Percentiles rank a stretch among this genome's conserved stretches.
Conservation (phyloP, 1,284 basidiomycete genomes). For the Ustilago curta region DNA sequence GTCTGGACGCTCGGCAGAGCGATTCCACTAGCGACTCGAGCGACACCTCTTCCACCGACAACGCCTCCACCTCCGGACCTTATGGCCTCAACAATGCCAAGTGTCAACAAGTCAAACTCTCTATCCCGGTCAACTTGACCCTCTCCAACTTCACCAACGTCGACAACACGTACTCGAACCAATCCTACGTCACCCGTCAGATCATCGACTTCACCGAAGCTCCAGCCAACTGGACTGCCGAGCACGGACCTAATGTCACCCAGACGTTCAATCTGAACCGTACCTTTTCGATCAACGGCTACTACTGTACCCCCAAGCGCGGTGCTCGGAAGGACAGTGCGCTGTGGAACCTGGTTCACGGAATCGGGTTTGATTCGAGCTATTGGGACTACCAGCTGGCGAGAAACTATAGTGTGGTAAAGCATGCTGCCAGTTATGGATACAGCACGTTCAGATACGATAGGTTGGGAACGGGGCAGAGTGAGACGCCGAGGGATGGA, state of each 20-base stretch:
- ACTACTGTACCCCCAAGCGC: conserved; percentile 42
- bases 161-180: conserved; percentile 39
- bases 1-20: conserved; percentile 14
- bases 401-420: conserved; percentile 42
- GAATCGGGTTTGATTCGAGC: conserved; percentile 50
- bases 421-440: conserved; percentile 51
- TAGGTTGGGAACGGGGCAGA: conserved; percentile 67
- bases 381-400: conserved; percentile 48
- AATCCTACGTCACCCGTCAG: conserved; percentile 45
- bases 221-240: conserved; percentile 35
- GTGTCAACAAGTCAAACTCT: conserved; percentile 30
- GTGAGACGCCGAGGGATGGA: conserved; percentile 55
- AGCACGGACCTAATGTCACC: conserved; percentile 18
- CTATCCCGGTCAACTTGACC: conserved; percentile 25
- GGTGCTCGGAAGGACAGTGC: conserved; percentile 20
- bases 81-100: conserved; percentile 46
- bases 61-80: conserved; percentile 25
- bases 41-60: background rate
- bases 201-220: conserved; percentile 38
- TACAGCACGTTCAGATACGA: conserved; percentile 68
- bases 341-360: conserved; percentile 46
- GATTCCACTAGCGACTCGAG: background rate
- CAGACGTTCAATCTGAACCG: conserved; percentile 16
- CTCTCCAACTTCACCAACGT: conserved; percentile 44
- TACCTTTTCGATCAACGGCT: conserved; percentile 37